These are phyloP conservation scores for Caryopteris hybrid DNA, from an alignment of 305 asterid genomes.

Conservation along the genomic window DNA sequence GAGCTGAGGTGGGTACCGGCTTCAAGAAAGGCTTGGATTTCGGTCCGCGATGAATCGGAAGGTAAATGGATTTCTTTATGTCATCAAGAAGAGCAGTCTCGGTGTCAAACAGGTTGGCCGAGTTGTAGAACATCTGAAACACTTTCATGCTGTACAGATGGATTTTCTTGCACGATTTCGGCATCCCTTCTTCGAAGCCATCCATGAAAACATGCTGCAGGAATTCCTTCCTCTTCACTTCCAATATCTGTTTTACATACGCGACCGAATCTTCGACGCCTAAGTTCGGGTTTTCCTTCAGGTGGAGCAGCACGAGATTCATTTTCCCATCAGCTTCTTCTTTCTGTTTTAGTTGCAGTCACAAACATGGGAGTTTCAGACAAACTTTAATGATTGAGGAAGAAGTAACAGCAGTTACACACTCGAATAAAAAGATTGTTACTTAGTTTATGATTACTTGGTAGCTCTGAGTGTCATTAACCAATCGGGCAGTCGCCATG, in stretches of 20 bases:
- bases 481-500: constrained; percentile 43
- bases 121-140: constrained; percentile 53
- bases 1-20: not conserved
- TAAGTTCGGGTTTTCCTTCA: constrained; percentile 25
- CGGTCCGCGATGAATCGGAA: constrained; percentile 19
- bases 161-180: constrained; percentile 29
- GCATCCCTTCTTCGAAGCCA: constrained; percentile 4
- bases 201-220: constrained; percentile 33
- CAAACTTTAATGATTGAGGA: too few species aligned
- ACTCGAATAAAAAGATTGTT: too few species aligned
- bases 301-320: constrained; percentile 50
- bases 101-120: constrained; percentile 42
- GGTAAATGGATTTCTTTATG: constrained; percentile 45
- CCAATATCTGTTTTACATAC: constrained; percentile 23
- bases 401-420: too few species aligned
- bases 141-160: constrained; percentile 51
- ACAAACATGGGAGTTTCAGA: too few species aligned
- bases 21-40: constrained; percentile 13
- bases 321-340: constrained; percentile 52
- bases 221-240: constrained; percentile 36
- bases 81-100: constrained; percentile 37
- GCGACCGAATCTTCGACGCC: constrained; percentile 35
- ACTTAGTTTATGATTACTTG: constrained; percentile 36
- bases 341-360: too few species aligned
- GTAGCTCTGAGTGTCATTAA: constrained; percentile 55